Base-by-base conservation (phyloP, 2,329 filamentous ascomycete genomes). In the Colletotrichum melonis region DNA sequence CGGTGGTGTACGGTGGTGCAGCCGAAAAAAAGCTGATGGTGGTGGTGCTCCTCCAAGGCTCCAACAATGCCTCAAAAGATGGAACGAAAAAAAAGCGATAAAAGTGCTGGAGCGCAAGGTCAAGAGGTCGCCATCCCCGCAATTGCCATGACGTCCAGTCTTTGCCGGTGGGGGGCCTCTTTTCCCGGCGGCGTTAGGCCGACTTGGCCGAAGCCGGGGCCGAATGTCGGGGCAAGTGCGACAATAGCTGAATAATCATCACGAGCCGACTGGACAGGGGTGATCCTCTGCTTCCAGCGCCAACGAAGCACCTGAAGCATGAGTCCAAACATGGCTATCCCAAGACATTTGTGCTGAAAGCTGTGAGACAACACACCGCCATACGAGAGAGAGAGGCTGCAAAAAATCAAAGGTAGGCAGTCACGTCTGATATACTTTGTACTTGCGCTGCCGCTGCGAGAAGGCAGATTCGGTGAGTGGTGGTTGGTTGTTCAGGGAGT, bases 151-250 rank as follows among this genome's bases (percentile, higher is more conserved):
- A 73, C 71, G 71, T 73, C 67, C 32, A 66, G 26, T 66, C 38
- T 5, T 58, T 16, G 32, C 54, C 54, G 63, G 54, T 66, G 71
- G 71, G 59, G 71, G 60, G 52, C 32, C 55, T 56, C 19, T 30
- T 56, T 38, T 62, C 26, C 71, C 67, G 67, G 56, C 71, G 71
- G 71, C 71, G 67, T 71, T 38, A 57, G 56, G 54, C 71, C 71
- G 67, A 73, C 58, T 71, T 62, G 19, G 71, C 71, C 71, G 71
- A 73, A 52, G 56, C 71, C 71, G 71, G 71, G 71, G 60, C 67
- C 71, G 71, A 73, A 65, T 14, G 32, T 73, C 71, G 67, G 67
- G 60, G 28, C 38, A 14, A 14, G 24, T 46, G 69, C 69, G 65
- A 72, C 69, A 16, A 64, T 16, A 35, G 71, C 71, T 73, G 42